Evolutionary conservation across 1,284 basidiomycete species (phyloP).

Genomic region (Hypsizygus ulmarius): DNA sequence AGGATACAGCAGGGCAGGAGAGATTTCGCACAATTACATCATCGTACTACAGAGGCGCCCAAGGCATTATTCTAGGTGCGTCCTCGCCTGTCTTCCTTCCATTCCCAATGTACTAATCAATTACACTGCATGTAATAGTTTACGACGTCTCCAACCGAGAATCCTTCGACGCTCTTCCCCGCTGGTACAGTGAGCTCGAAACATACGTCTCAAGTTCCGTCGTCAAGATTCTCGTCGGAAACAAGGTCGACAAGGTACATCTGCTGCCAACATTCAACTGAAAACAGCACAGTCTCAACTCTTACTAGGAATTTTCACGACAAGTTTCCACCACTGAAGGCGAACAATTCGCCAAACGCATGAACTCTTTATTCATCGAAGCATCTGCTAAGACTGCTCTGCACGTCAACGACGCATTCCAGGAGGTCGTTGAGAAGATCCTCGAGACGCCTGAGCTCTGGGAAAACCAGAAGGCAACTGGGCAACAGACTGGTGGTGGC

Average conservation of each 20-base stretch:
- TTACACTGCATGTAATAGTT: slow-evolving; percentile 45
- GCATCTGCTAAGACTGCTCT: slow-evolving; percentile 84
- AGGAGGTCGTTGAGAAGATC: slow-evolving; percentile 74
- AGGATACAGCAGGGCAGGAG: slow-evolving; percentile 93
- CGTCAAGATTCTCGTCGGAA: slow-evolving; percentile 94
- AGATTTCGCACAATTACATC: slow-evolving; percentile 90
- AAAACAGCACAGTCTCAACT: not conserved
- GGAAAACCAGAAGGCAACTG: slow-evolving; percentile 29
- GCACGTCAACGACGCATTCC: slow-evolving; percentile 79
- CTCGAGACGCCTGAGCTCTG: slow-evolving; percentile 70
- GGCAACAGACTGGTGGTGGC: slow-evolving; percentile 35
- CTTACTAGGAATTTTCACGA: slow-evolving; percentile 77
- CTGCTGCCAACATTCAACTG: not conserved
- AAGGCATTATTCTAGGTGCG: slow-evolving; percentile 88
- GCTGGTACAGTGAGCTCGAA: slow-evolving; percentile 94
- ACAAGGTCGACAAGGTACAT: slow-evolving; percentile 91
- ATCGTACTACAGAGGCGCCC: slow-evolving; percentile 90
- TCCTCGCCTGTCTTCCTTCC: not conserved
- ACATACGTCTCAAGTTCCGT: slow-evolving; percentile 87
- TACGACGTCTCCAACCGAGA: slow-evolving; percentile 93
- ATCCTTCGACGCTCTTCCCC: slow-evolving; percentile 88
- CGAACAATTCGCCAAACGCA: slow-evolving; percentile 74
- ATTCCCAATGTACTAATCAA: not conserved
- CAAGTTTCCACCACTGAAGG: slow-evolving; percentile 84
- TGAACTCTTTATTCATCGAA: slow-evolving; percentile 86